phyloP scores from a whole-genome alignment of 192 early-diverging fungal genomes.

The Phlyctochytrium planicorne region DNA sequence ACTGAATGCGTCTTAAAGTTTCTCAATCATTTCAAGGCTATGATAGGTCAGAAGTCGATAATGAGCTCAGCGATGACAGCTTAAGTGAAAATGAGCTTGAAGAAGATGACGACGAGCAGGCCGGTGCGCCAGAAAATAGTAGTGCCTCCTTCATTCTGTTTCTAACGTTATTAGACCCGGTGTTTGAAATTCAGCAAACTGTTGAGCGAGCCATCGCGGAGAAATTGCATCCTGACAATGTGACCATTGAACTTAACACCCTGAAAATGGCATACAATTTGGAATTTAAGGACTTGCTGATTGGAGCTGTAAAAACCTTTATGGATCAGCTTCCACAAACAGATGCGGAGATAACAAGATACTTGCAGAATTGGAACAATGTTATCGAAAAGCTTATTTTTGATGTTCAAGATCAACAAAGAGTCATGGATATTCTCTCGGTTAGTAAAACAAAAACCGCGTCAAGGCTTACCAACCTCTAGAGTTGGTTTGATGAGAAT shows the following conservation, averaged over 20 bases:
- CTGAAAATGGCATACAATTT: constrained; percentile 85
- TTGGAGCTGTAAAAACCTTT: constrained; percentile 70
- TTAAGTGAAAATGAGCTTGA: constrained; percentile 40
- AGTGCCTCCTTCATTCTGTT: too few relatives aligned
- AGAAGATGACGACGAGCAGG: constrained; percentile 50
- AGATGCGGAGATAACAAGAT: constrained; percentile 21
- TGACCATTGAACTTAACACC: constrained; percentile 81
- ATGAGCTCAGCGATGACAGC: background rate
- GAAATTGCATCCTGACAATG: constrained; percentile 68
- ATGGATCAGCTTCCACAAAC: constrained; percentile 61
- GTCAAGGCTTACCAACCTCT: constrained; percentile 7
- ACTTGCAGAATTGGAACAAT: constrained; percentile 61
- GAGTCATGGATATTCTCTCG: constrained; percentile 44
- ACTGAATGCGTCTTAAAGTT: too few relatives aligned
- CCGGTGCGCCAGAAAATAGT: constrained; percentile 57
- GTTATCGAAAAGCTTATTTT: constrained; percentile 69
- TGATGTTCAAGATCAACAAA: constrained; percentile 70
- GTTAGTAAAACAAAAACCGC: background rate
- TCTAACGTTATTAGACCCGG: too few relatives aligned
- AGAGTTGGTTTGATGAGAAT: constrained; percentile 34
- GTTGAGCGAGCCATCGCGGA: constrained; percentile 81
- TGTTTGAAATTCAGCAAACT: constrained; percentile 39
- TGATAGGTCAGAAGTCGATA: background rate
- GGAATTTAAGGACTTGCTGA: constrained; percentile 74
- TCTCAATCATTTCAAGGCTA: background rate